Conservation (phyloP, 2,329 filamentous ascomycete species). For the Clarireedia paspali region DNA sequence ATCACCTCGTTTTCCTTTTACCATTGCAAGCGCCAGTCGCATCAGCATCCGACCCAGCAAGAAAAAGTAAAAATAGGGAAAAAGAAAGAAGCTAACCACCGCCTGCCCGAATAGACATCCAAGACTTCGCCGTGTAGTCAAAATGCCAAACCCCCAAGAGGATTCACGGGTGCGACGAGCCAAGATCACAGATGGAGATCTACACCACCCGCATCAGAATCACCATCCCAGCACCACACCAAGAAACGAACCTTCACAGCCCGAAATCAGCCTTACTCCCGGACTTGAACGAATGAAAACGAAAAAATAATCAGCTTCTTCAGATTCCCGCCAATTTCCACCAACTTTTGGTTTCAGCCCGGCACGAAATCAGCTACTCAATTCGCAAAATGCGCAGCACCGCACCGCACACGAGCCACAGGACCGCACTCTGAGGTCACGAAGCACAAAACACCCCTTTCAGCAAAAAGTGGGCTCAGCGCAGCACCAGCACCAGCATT, state of each 20-base stretch:
- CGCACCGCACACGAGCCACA: neutral
- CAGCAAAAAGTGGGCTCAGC: slow-evolving; percentile 4
- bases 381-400: neutral
- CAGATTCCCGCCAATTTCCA: neutral
- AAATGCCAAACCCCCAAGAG: slow-evolving; percentile 1
- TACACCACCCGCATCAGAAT: neutral
- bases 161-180: slow-evolving; percentile 1
- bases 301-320: neutral
- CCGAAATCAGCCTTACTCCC: neutral
- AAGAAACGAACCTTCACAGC: neutral
- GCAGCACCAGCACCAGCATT: neutral
- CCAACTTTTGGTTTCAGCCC: neutral
- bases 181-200: neutral
- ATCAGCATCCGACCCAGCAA: neutral
- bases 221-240: neutral
- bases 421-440: too few relatives aligned
- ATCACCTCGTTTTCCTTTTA: neutral
- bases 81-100: slow-evolving; percentile 1
- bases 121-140: slow-evolving; percentile 3
- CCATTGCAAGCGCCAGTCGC: too few relatives aligned
- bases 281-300: neutral
- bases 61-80: neutral
- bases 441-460: neutral
- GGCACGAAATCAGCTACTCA: neutral
- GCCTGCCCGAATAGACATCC: neutral